A percentile compares a stretch with the other conserved stretches of the same genome.
These are phyloP conservation scores for Dipodascopsis uninucleata DNA, from an alignment of 805 yeast genomes.

Conservation along the genomic window DNA sequence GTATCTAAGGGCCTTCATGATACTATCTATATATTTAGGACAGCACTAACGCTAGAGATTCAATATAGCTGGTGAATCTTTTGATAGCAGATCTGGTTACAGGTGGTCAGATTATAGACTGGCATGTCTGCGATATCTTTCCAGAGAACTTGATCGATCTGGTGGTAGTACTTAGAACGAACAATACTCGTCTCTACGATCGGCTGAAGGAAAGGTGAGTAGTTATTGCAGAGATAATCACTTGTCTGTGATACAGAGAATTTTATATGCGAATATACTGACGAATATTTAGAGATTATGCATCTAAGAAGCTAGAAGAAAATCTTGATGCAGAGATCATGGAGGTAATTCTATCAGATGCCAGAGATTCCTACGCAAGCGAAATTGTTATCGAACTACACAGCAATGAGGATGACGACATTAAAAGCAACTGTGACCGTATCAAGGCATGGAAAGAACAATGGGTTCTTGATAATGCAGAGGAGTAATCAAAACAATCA, in stretches of 20 bases:
- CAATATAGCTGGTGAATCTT: slow-evolving; percentile 55
- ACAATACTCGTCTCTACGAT: slow-evolving; percentile 67
- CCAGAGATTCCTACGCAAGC: slow-evolving; percentile 72
- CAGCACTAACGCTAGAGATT: too few species aligned
- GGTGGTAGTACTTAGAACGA: slow-evolving; percentile 82
- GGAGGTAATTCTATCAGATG: slow-evolving; percentile 87
- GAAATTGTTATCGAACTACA: slow-evolving; percentile 77
- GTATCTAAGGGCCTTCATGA: too few species aligned
- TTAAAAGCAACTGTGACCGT: slow-evolving; percentile 79
- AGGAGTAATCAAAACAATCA: slow-evolving; percentile 5
- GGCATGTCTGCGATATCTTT: slow-evolving; percentile 96
- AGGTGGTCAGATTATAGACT: slow-evolving; percentile 90
- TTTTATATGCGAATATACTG: background rate
- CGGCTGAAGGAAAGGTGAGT: slow-evolving; percentile 59
- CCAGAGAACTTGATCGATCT: slow-evolving; percentile 91
- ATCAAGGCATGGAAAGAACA: slow-evolving; percentile 66
- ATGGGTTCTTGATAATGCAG: slow-evolving; percentile 58
- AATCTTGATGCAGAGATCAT: slow-evolving; percentile 95
- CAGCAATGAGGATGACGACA: slow-evolving; percentile 68
- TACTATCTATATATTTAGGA: too few species aligned
- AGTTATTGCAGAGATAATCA: background rate
- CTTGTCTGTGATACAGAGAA: background rate
- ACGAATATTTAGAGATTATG: slow-evolving; percentile 49
- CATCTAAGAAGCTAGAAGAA: slow-evolving; percentile 78
- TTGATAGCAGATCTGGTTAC: slow-evolving; percentile 70